A percentile compares a stretch with the other conserved stretches of the same genome.
These are phyloP conservation scores for Chaetoscypha palmicola DNA, from an alignment of 2,329 filamentous ascomycete genomes.

Conservation along the genomic window DNA sequence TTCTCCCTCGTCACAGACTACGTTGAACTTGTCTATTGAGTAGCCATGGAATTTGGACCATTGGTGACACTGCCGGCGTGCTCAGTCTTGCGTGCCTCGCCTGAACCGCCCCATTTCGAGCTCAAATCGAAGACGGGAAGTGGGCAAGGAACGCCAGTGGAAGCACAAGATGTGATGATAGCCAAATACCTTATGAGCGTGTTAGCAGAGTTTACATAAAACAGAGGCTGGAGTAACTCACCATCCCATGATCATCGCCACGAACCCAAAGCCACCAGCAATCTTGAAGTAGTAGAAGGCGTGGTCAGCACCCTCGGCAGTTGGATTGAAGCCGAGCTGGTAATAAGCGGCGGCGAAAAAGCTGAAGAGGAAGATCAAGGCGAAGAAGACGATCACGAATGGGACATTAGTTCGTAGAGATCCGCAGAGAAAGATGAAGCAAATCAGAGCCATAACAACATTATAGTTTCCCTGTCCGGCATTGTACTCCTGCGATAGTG, in stretches of 20 bases:
- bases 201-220: neutral
- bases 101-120: conserved; percentile 7
- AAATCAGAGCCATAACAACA: conserved; percentile 10
- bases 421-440: conserved; percentile 9
- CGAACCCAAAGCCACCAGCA: conserved; percentile 14
- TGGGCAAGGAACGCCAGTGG: conserved; percentile 15
- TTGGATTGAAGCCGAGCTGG: conserved; percentile 9
- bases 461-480: conserved; percentile 14
- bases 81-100: conserved; percentile 6
- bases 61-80: conserved; percentile 10
- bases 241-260: conserved; percentile 13
- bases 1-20: no score
- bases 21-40: no score
- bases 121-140: conserved; percentile 14
- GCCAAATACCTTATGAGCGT: conserved; percentile 8
- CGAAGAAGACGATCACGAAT: conserved; percentile 13
- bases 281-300: conserved; percentile 13
- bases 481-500: conserved; percentile 8
- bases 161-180: conserved; percentile 11
- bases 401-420: conserved; percentile 12
- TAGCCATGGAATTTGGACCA: no score
- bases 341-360: conserved; percentile 9
- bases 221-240: neutral
- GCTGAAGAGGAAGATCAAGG: conserved; percentile 9
- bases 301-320: conserved; percentile 6